A percentile compares a stretch with the other conserved stretches of the same genome.
Conservation (phyloP, 768 basidiomycete species). For the Agaricus bisporus region DNA sequence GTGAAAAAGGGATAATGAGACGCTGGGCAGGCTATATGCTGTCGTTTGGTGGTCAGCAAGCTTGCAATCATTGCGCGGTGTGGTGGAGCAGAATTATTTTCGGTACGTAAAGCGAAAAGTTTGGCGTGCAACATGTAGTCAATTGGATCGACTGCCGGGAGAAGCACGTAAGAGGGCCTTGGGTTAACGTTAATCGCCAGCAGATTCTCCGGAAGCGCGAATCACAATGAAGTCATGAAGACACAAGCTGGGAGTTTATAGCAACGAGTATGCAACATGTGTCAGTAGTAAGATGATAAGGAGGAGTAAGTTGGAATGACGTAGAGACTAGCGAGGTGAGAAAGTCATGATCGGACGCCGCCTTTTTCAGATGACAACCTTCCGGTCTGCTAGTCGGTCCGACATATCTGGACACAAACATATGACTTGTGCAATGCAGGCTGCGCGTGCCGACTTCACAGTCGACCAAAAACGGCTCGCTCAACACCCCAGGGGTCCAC, state of each 20-base stretch:
- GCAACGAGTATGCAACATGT: conserved; percentile 10
- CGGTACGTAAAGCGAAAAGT: conserved; percentile 7
- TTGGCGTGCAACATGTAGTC: conserved; percentile 2
- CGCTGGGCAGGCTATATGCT: conserved; percentile 3
- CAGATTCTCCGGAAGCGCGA: neutral
- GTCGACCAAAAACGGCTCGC: conserved; percentile 60
- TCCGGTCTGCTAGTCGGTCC: too few relatives aligned
- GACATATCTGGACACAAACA: too few relatives aligned
- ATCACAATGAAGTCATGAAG: neutral
- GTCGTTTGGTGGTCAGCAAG: neutral
- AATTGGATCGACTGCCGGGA: conserved; percentile 3
- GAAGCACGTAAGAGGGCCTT: conserved; percentile 9
- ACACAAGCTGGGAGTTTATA: conserved; percentile 1
- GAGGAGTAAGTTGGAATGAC: neutral
- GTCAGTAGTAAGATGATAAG: neutral
- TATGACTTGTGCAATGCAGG: too few relatives aligned
- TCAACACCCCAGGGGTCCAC: conserved; percentile 73
- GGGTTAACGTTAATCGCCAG: conserved; percentile 3
- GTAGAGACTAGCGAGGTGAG: too few relatives aligned
- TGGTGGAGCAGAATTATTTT: neutral
- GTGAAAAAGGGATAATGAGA: neutral
- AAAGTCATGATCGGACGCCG: too few relatives aligned
- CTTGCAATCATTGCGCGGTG: conserved; percentile 3
- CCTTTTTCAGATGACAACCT: neutral
- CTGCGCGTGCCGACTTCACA: conserved; percentile 19